phyloP scores from a whole-genome alignment of 129 eudicot species.

The Scalesia atractyloides region DNA sequence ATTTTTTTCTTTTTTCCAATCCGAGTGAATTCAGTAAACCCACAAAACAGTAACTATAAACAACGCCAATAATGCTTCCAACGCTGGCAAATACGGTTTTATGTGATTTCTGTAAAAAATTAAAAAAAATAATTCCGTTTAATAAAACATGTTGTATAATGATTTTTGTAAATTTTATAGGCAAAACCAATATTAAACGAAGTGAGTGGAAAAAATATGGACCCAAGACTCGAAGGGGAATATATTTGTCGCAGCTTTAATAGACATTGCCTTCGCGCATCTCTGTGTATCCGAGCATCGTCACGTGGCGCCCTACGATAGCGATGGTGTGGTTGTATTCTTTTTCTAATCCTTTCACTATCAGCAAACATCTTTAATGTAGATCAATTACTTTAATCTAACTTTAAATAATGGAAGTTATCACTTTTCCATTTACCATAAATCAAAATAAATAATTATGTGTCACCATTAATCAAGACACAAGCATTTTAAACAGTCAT shows the following conservation, averaged over 20 bases:
- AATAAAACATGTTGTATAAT: no score
- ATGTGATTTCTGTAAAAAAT: no score
- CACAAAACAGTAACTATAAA: no score
- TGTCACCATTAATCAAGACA: no score
- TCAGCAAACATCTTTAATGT: neutral
- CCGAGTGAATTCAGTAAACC: no score
- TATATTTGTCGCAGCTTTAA: conserved; percentile 59
- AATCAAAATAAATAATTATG: neutral
- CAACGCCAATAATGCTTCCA: no score
- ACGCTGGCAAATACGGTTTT: no score
- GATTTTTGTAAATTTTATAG: conserved; percentile 27
- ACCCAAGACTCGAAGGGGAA: conserved; percentile 69
- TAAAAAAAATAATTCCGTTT: no score
- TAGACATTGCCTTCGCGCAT: conserved; percentile 68
- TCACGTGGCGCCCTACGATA: conserved; percentile 92
- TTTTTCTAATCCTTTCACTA: neutral
- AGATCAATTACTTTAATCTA: neutral
- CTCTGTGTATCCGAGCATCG: conserved; percentile 85
- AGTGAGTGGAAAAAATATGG: conserved; percentile 64
- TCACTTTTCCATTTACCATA: neutral
- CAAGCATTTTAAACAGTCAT: no score
- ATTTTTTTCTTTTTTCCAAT: no score
- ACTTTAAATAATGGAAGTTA: neutral
- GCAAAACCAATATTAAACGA: conserved; percentile 73
- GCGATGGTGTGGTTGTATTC: conserved; percentile 58